phyloP scores from a whole-genome alignment of 2,329 filamentous ascomycete species.

The Colletotrichum theobromicola region DNA sequence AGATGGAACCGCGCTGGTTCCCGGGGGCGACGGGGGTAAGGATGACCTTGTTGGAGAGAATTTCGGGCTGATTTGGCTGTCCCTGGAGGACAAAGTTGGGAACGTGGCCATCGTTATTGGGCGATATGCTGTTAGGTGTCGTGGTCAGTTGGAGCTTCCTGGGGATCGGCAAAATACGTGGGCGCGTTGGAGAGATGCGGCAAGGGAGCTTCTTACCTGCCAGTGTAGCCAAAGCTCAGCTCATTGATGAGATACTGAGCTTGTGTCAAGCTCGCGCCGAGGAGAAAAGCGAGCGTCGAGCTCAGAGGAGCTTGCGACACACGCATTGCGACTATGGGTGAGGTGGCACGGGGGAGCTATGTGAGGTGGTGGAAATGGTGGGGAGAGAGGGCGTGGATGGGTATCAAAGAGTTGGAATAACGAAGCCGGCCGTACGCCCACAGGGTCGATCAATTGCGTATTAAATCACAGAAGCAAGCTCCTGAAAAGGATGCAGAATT shows the following conservation, averaged over 20 bases:
- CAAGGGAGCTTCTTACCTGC: conserved; percentile 52
- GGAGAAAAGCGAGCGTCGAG: conserved; percentile 43
- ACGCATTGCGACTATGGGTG: conserved; percentile 46
- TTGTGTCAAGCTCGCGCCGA: conserved; percentile 55
- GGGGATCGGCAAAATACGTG: neutral
- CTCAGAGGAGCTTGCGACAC: conserved; percentile 24
- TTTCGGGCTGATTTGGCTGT: conserved; percentile 61
- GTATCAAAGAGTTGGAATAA: conserved; percentile 9
- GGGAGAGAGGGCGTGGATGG: neutral
- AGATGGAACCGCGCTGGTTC: conserved; percentile 82
- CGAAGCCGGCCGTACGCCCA: conserved; percentile 14
- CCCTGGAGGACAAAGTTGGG: conserved; percentile 62
- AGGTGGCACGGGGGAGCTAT: conserved; percentile 3
- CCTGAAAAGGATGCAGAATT: conserved; percentile 10
- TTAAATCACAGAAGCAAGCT: conserved; percentile 14
- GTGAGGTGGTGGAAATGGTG: neutral
- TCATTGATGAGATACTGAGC: conserved; percentile 74
- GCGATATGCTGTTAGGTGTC: conserved; percentile 14
- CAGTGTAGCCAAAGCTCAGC: conserved; percentile 78
- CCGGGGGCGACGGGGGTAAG: conserved; percentile 89
- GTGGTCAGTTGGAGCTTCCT: neutral
- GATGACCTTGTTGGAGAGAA: conserved; percentile 89
- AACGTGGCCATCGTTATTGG: conserved; percentile 34
- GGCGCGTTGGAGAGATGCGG: neutral
- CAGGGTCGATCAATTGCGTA: conserved; percentile 17